phyloP scores from a whole-genome alignment of 495 filamentous ascomycete genomes.

The Ascodesmis nigricans region DNA sequence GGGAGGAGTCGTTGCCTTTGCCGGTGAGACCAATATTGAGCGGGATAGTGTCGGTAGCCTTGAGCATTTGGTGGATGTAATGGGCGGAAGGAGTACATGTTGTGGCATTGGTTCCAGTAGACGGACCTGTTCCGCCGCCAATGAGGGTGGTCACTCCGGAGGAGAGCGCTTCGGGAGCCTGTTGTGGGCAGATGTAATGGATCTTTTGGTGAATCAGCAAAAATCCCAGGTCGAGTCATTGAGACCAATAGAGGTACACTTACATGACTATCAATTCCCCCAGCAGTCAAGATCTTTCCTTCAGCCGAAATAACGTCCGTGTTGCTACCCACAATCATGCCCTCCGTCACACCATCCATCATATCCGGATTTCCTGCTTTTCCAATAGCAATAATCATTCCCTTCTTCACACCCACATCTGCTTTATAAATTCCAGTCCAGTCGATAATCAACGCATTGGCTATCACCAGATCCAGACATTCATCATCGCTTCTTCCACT shows the following conservation, averaged over 20 bases:
- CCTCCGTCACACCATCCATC: slow-evolving; percentile 66
- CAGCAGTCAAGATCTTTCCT: slow-evolving; percentile 78
- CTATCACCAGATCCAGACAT: slow-evolving; percentile 67
- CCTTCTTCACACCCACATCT: slow-evolving; percentile 84
- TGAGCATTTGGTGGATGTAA: slow-evolving; percentile 81
- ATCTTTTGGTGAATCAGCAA: slow-evolving; percentile 26
- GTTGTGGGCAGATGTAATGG: slow-evolving; percentile 93
- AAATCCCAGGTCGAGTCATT: too few relatives aligned
- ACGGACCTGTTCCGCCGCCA: slow-evolving; percentile 86
- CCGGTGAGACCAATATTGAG: slow-evolving; percentile 87
- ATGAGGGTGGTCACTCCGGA: slow-evolving; percentile 84
- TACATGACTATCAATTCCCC: slow-evolving; percentile 66
- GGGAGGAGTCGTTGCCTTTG: slow-evolving; percentile 80
- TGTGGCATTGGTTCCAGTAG: slow-evolving; percentile 82
- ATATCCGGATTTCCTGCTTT: slow-evolving; percentile 94
- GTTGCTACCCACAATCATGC: slow-evolving; percentile 67
- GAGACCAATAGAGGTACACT: too few relatives aligned
- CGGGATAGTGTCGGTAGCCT: slow-evolving; percentile 68
- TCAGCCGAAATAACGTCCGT: slow-evolving; percentile 96
- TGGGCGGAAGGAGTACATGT: slow-evolving; percentile 78
- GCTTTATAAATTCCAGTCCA: slow-evolving; percentile 91
- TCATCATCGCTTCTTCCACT: slow-evolving; percentile 48
- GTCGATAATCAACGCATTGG: slow-evolving; percentile 82
- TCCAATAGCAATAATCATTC: slow-evolving; percentile 72
- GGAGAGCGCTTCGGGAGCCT: slow-evolving; percentile 64